Evolutionary conservation across 371 early-diverging fungal genomes (phyloP).

Genomic region (Apophysomyces variabilis): DNA sequence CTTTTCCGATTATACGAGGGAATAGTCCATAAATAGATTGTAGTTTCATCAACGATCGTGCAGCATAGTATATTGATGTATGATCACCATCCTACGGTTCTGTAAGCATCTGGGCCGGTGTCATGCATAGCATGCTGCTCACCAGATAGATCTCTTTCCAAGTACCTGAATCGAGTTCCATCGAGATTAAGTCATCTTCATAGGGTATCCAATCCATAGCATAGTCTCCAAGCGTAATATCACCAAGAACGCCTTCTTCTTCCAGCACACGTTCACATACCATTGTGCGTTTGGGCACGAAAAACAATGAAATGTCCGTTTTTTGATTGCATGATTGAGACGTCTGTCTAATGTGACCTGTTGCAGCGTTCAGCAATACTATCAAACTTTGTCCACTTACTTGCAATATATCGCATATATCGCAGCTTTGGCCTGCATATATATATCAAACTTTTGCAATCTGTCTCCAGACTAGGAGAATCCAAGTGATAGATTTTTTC

Average conservation of each 20-base stretch:
- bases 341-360: slow-evolving; percentile 51
- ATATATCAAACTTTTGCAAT: slow-evolving; percentile 78
- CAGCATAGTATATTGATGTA: slow-evolving; percentile 77
- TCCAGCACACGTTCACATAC: slow-evolving; percentile 89
- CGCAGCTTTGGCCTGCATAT: slow-evolving; percentile 79
- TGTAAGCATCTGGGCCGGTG: neutral
- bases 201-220: slow-evolving; percentile 90
- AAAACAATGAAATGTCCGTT: slow-evolving; percentile 73
- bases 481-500: slow-evolving; percentile 90
- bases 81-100: slow-evolving; percentile 78
- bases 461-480: slow-evolving; percentile 64
- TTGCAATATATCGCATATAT: slow-evolving; percentile 85
- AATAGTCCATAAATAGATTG: slow-evolving; percentile 87
- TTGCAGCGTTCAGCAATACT: neutral
- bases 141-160: slow-evolving; percentile 87
- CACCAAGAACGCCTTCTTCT: slow-evolving; percentile 90
- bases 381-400: slow-evolving; percentile 41
- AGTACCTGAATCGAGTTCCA: slow-evolving; percentile 78
- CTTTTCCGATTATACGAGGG: slow-evolving; percentile 90
- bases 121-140: neutral
- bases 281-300: slow-evolving; percentile 88
- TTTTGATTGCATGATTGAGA: slow-evolving; percentile 29
- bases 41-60: slow-evolving; percentile 84
- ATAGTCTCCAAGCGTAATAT: slow-evolving; percentile 84
- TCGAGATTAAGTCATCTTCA: slow-evolving; percentile 88